Evolutionary conservation across 169 alveolate species (phyloP).

Genomic region (Plasmodium yoelii): DNA sequence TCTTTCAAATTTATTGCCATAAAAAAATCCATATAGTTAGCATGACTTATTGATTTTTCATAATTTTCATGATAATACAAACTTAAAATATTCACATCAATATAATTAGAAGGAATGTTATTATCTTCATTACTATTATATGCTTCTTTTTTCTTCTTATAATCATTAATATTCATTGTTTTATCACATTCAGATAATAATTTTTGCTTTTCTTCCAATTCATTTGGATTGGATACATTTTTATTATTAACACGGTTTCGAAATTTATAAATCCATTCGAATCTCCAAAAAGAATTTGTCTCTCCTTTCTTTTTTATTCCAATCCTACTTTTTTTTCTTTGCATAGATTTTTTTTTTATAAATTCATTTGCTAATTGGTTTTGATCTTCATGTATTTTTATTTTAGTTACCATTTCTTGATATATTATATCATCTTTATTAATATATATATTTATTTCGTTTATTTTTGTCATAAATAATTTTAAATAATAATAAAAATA

Average conservation of each 20-base stretch:
- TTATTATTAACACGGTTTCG: conserved; percentile 12
- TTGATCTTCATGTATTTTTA: conserved; percentile 43
- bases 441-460: conserved; percentile 48
- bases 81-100: conserved; percentile 44
- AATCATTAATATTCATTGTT: background rate
- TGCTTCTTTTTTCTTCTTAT: background rate
- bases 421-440: conserved; percentile 51
- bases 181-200: background rate
- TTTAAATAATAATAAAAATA: conserved; percentile 61
- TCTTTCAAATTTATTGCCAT: conserved; percentile 10
- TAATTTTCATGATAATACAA: conserved; percentile 69
- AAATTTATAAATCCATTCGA: conserved; percentile 12
- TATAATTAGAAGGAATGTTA: conserved; percentile 19
- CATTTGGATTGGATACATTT: background rate
- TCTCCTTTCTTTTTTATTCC: conserved; percentile 12
- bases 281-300: background rate
- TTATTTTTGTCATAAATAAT: conserved; percentile 43
- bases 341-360: conserved; percentile 10
- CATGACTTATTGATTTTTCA: conserved; percentile 67
- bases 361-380: conserved; percentile 44
- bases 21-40: conserved; percentile 47
- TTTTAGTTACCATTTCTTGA: conserved; percentile 54
- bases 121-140: background rate
- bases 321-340: background rate
- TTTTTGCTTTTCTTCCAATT: conserved; percentile 8